phyloP scores from a whole-genome alignment of 768 basidiomycete genomes.

The Thelephora ganbajun region DNA sequence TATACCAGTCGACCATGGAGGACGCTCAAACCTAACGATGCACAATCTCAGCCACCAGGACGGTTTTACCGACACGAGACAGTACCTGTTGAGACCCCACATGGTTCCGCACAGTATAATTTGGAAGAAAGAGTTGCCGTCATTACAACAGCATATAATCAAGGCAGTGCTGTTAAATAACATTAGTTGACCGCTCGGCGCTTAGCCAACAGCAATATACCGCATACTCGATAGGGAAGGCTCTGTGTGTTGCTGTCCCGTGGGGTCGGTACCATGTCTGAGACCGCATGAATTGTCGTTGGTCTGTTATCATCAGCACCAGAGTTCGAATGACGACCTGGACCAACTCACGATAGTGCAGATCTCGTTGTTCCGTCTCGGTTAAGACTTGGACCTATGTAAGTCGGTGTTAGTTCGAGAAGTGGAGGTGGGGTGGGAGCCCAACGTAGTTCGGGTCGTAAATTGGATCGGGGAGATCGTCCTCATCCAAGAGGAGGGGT shows the following conservation, averaged over 20 bases:
- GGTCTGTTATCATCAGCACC: conserved; percentile 27
- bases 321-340: not conserved
- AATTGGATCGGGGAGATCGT: conserved; percentile 70
- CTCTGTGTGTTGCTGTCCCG: conserved; percentile 68
- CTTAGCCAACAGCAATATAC: not conserved
- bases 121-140: conserved; percentile 69
- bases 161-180: conserved; percentile 40
- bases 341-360: conserved; percentile 43
- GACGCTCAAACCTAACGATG: conserved; percentile 34
- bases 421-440: not conserved
- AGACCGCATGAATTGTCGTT: conserved; percentile 50
- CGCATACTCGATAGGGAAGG: conserved; percentile 52
- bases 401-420: too few relatives aligned
- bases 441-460: conserved; percentile 49
- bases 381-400: conserved; percentile 42
- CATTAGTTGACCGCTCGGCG: not conserved
- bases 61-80: not conserved
- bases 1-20: conserved; percentile 51
- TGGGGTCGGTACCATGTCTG: conserved; percentile 85
- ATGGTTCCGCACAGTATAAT: conserved; percentile 48
- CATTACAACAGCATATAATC: conserved; percentile 56
- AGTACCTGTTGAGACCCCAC: conserved; percentile 64
- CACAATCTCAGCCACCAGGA: not conserved
- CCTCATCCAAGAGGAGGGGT: conserved; percentile 54
- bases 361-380: conserved; percentile 45